Conservation (phyloP, 2,329 filamentous ascomycete species). For the Aspergillus fructus region DNA sequence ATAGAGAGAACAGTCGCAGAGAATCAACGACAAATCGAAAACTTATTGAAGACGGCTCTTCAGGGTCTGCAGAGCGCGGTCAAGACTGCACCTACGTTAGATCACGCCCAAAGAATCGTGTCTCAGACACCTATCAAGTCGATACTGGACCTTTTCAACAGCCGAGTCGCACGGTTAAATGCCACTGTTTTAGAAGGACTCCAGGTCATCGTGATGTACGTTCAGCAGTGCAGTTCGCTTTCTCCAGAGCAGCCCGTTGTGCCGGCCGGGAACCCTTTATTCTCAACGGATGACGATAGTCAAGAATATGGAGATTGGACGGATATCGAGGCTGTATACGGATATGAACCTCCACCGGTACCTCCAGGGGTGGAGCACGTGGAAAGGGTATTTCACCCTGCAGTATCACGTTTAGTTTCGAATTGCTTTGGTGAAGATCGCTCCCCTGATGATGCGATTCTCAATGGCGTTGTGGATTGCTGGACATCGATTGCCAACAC, state of each 20-base stretch:
- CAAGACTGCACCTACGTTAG: constrained; percentile 38
- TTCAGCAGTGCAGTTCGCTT: constrained; percentile 27
- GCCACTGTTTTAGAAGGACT: constrained; percentile 51
- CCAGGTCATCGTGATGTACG: constrained; percentile 47
- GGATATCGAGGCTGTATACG: constrained; percentile 50
- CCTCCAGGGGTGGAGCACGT: constrained; percentile 32
- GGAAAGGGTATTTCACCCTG: constrained; percentile 47
- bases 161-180: constrained; percentile 45
- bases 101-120: constrained; percentile 45
- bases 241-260: constrained; percentile 17
- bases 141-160: constrained; percentile 54
- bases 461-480: constrained; percentile 53
- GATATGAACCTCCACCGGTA: constrained; percentile 26
- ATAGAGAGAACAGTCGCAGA: constrained; percentile 54
- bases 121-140: constrained; percentile 44
- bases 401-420: constrained; percentile 56
- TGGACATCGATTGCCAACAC: constrained; percentile 54
- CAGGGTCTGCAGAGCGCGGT: constrained; percentile 51
- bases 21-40: constrained; percentile 60
- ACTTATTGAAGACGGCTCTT: constrained; percentile 54
- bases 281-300: constrained; percentile 55
- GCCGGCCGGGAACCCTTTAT: constrained; percentile 19
- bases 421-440: constrained; percentile 62
- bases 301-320: constrained; percentile 64
- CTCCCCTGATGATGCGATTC: constrained; percentile 53